phyloP scores from a whole-genome alignment of 345 rosid species.

The Conringia planisiliqua region DNA sequence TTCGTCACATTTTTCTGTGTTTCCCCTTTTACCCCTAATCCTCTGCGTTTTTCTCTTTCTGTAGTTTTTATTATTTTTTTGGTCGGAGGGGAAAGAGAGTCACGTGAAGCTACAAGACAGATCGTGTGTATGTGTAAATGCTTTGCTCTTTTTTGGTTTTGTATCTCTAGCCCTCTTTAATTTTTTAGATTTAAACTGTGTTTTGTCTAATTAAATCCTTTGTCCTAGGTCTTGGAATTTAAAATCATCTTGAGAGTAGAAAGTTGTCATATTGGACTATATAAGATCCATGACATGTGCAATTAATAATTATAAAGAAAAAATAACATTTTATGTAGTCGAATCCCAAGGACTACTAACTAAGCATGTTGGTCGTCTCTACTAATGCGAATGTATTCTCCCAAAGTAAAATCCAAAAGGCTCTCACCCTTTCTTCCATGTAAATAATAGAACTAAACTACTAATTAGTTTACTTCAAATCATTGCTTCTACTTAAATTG shows the following conservation, averaged over 20 bases:
- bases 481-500: no score
- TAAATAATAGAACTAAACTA: no score
- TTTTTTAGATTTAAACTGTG: background rate
- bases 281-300: slow-evolving; percentile 14
- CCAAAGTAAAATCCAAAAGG: slow-evolving; percentile 35
- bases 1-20: slow-evolving; percentile 20
- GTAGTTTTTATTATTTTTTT: background rate
- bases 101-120: slow-evolving; percentile 41
- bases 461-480: background rate
- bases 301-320: background rate
- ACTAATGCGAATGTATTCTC: slow-evolving; percentile 15
- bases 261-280: slow-evolving; percentile 25
- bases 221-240: slow-evolving; percentile 28
- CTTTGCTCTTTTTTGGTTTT: slow-evolving; percentile 14
- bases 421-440: background rate
- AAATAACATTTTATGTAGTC: background rate
- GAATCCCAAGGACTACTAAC: slow-evolving; percentile 31
- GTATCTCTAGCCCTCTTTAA: slow-evolving; percentile 3
- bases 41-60: slow-evolving; percentile 17
- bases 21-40: slow-evolving; percentile 39
- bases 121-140: slow-evolving; percentile 33
- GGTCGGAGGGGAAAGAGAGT: slow-evolving; percentile 23
- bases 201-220: slow-evolving; percentile 18
- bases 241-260: slow-evolving; percentile 8
- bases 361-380: slow-evolving; percentile 39